Base-by-base conservation (phyloP, 2,329 filamentous ascomycete genomes). In the Didymella arachidicola region DNA sequence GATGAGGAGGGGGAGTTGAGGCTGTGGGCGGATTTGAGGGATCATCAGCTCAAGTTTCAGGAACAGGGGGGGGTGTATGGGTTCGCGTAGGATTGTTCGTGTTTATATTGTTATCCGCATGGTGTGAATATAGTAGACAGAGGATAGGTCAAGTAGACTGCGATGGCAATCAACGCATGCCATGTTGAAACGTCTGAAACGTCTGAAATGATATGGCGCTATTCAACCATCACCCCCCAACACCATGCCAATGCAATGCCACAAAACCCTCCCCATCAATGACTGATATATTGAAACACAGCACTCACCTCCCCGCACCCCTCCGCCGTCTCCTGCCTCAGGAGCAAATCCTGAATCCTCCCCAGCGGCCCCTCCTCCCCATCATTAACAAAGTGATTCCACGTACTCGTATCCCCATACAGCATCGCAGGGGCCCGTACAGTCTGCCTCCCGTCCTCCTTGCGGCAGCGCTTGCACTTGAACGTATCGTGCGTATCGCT, bases 401-500 rank as follows among this genome's bases (percentile, higher is more conserved):
- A 99, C n/a, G 92, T 94, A 78, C 93, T 98, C 22, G 95, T 98
- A 72, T 99, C 95, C 51, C 95, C 95, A 72, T 99, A 99, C 60
- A 99, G 80, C 89, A 98, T 94, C 1, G 95, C 95, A 4, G 91
- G 91, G 1, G 94, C 92, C 77, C 97, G 98, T 72, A 97, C 86
- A 63, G 86, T 86, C 78, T 99, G 95, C 61, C 85, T 89, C 0
- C 94, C 94, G 69, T 96, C 92, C 1, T 91, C 89, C 71, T 90
- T 79, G 61, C 80, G 91, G 77, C 95, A 99, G 39, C 95, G 84
- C 81, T 97, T 97, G 78, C 95, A 99, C 80, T 97, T 98, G 84
- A 99, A 98, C 0, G 94, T 98, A 72, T 98, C 95, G 75, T 99
- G 95, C 0, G 95, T 99, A 72, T 99, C 96, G 69, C 92, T 96